Conservation (phyloP, 2,329 filamentous ascomycete genomes). For the Epichloe elymi region DNA sequence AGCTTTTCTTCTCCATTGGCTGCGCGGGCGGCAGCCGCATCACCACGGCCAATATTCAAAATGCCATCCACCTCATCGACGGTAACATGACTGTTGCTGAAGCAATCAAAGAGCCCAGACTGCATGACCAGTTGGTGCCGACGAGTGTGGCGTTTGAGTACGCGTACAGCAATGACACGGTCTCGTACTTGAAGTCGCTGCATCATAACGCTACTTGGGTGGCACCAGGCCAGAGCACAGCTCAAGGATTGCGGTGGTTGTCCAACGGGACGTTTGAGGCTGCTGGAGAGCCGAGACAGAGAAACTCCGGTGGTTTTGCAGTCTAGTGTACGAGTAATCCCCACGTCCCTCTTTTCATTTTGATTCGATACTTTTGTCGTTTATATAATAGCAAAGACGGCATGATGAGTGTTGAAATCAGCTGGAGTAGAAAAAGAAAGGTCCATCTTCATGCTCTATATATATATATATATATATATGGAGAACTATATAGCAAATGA, state of each 20-base stretch:
- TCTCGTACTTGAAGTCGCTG: slow-evolving; percentile 48
- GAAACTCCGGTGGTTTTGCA: slow-evolving; percentile 54
- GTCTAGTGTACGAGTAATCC: slow-evolving; percentile 19
- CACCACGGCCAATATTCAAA: slow-evolving; percentile 71
- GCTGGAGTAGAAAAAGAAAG: no score
- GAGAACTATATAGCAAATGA: no score
- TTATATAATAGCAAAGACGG: no score
- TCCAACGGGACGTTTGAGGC: slow-evolving; percentile 61
- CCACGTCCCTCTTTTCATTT: background rate
- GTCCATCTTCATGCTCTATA: no score
- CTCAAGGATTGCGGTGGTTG: slow-evolving; percentile 56
- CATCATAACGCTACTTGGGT: slow-evolving; percentile 70
- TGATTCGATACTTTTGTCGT: no score
- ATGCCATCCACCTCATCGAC: slow-evolving; percentile 62
- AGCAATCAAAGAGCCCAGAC: slow-evolving; percentile 52
- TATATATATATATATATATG: no score
- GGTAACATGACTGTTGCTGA: slow-evolving; percentile 44
- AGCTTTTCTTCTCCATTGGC: slow-evolving; percentile 59
- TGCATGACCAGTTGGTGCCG: slow-evolving; percentile 76
- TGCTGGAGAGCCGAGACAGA: slow-evolving; percentile 69
- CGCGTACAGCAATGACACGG: slow-evolving; percentile 54
- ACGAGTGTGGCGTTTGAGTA: slow-evolving; percentile 58
- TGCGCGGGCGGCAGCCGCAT: slow-evolving; percentile 76
- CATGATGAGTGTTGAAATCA: no score
- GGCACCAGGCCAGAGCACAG: slow-evolving; percentile 50